A percentile compares a stretch with the other conserved stretches of the same genome.
These are phyloP conservation scores for Talaromyces proteolyticus DNA, from an alignment of 495 filamentous ascomycete genomes.

Conservation along the genomic window DNA sequence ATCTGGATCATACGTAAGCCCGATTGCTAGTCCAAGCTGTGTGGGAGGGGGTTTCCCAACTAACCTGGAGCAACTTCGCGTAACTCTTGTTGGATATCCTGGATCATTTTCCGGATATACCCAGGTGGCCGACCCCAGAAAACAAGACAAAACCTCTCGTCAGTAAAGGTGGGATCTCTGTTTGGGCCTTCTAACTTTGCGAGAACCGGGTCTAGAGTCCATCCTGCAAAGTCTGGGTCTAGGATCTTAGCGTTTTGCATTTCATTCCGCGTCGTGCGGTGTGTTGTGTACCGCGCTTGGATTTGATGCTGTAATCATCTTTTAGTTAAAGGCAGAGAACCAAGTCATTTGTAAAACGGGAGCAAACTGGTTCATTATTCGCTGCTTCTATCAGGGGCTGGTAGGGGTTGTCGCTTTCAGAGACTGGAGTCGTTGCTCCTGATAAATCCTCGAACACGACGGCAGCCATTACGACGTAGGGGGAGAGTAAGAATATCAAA, in stretches of 20 bases:
- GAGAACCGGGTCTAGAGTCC: constrained; percentile 72
- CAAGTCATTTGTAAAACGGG: neutral
- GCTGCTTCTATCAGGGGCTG: constrained; percentile 63
- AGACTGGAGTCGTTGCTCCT: constrained; percentile 1
- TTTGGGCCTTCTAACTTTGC: constrained; percentile 53
- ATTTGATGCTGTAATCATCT: constrained; percentile 52
- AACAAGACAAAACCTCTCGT: constrained; percentile 73
- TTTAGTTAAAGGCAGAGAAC: constrained; percentile 1
- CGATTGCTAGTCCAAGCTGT: neutral
- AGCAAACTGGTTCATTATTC: constrained; percentile 50
- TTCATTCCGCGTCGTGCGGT: constrained; percentile 66
- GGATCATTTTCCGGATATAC: constrained; percentile 58
- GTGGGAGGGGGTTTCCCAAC: constrained; percentile 14
- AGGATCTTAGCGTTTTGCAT: constrained; percentile 66
- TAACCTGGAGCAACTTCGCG: constrained; percentile 57
- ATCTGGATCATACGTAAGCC: constrained; percentile 32
- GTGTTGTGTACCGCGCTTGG: constrained; percentile 63
- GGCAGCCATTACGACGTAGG: constrained; percentile 8
- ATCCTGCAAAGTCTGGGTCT: constrained; percentile 57
- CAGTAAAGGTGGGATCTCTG: constrained; percentile 58
- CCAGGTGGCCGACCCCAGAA: constrained; percentile 83
- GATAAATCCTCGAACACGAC: constrained; percentile 10
- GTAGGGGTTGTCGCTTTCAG: constrained; percentile 58
- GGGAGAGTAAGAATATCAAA: too few relatives aligned
- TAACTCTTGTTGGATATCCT: constrained; percentile 62